A percentile compares a stretch with the other conserved stretches of the same genome.
These are phyloP conservation scores for Dioszegia aurantiaca DNA, from an alignment of 768 basidiomycete species.

Conservation along the genomic window DNA sequence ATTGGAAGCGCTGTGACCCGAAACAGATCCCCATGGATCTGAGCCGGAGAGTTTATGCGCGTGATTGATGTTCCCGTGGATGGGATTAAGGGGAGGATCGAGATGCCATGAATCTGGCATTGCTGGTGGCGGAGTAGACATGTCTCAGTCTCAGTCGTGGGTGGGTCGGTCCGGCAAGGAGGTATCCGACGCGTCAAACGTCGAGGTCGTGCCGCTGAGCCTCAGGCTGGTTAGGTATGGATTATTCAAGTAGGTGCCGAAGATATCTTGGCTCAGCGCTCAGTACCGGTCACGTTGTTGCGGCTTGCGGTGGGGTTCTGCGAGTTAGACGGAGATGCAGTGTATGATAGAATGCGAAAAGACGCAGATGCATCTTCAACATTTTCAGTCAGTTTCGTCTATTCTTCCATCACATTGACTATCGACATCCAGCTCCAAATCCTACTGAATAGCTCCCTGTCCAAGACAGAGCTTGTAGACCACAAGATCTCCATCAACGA, in stretches of 20 bases:
- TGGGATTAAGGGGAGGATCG: neutral
- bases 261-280: neutral
- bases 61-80: neutral
- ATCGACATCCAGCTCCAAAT: neutral
- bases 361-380: neutral
- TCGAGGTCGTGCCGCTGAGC: neutral
- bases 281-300: too few relatives aligned
- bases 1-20: constrained; percentile 18
- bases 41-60: neutral
- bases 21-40: constrained; percentile 27
- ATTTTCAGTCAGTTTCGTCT: neutral
- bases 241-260: neutral
- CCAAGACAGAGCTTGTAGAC: too few relatives aligned
- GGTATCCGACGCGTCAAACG: neutral
- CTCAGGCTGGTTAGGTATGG: too few relatives aligned
- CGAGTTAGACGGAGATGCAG: too few relatives aligned
- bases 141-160: neutral
- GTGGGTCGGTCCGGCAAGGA: neutral
- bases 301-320: too few relatives aligned
- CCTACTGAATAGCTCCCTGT: too few relatives aligned
- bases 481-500: too few relatives aligned
- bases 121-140: neutral
- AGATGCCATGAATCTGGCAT: constrained; percentile 12
- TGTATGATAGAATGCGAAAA: too few relatives aligned
- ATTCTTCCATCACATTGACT: neutral